Evolutionary conservation across 805 yeast genomes (phyloP).

Genomic region (Saturnispora dispora): DNA sequence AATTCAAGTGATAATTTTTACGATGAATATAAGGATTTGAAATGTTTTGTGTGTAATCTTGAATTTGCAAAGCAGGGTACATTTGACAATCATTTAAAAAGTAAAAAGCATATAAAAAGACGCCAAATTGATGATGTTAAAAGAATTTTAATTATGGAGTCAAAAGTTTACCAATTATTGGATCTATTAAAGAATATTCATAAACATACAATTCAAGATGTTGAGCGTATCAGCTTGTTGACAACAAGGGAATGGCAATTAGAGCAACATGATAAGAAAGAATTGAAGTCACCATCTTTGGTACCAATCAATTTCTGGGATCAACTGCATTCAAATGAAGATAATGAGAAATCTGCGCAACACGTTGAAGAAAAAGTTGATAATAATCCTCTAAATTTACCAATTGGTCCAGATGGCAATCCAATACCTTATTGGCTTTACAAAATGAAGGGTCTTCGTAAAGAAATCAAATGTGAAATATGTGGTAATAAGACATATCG

Average conservation of each 20-base stretch:
- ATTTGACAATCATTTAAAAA: conserved; percentile 2
- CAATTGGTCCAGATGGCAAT: conserved; percentile 79
- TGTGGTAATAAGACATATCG: conserved; percentile 69
- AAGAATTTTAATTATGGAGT: neutral
- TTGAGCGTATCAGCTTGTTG: conserved; percentile 56
- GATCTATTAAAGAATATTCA: conserved; percentile 32
- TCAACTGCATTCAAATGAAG: conserved; percentile 14
- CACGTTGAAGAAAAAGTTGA: conserved; percentile 27
- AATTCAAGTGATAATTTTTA: neutral
- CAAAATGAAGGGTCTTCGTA: conserved; percentile 78
- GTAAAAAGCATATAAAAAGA: conserved; percentile 6
- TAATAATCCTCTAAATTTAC: conserved; percentile 48
- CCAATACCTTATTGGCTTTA: conserved; percentile 93
- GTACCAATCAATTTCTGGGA: conserved; percentile 1
- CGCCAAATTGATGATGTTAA: neutral
- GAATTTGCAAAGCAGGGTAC: conserved; percentile 5
- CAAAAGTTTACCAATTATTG: neutral
- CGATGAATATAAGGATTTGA: neutral
- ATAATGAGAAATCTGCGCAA: conserved; percentile 17
- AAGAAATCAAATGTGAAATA: conserved; percentile 68
- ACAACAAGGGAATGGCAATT: conserved; percentile 60
- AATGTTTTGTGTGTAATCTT: conserved; percentile 1
- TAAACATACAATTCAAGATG: conserved; percentile 45
- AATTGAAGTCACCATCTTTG: conserved; percentile 7
- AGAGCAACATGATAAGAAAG: conserved; percentile 35